These are phyloP conservation scores for Pichia sp. DNA, from an alignment of 1,139 yeast species.

Conservation along the genomic window DNA sequence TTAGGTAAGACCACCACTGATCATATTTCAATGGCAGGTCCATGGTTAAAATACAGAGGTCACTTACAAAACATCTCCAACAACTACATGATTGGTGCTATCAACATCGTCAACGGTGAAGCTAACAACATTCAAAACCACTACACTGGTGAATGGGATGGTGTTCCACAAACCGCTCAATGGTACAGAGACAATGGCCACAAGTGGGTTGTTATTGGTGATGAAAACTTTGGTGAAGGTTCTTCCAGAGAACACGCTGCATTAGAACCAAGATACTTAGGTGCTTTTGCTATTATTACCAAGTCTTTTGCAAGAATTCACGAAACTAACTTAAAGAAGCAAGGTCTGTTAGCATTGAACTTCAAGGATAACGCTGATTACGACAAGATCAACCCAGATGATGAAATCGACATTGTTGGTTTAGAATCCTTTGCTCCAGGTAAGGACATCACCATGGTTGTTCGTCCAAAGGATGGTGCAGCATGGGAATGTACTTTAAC, in stretches of 20 bases:
- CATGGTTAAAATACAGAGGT: conserved; percentile 99
- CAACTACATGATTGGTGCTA: conserved; percentile 99
- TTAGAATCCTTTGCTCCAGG: conserved; percentile 88
- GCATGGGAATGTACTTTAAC: conserved; percentile 85
- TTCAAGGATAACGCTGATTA: conserved; percentile 83
- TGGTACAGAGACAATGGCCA: conserved; percentile 90
- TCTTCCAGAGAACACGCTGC: conserved; percentile 99
- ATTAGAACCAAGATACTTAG: conserved; percentile 97
- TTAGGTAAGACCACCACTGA: conserved; percentile 98
- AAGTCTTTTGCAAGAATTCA: conserved; percentile 98
- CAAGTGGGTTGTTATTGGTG: conserved; percentile 98
- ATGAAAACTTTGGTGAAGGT: conserved; percentile 99
- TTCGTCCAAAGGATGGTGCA: conserved; percentile 80
- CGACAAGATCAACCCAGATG: conserved; percentile 89
- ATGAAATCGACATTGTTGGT: conserved; percentile 82
- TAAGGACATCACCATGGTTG: conserved; percentile 77
- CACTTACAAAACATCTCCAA: conserved; percentile 98
- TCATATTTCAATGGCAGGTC: conserved; percentile 99
- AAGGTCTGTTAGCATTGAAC: conserved; percentile 96
- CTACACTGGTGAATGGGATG: conserved; percentile 85
- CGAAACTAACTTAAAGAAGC: conserved; percentile 93
- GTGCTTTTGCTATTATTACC: conserved; percentile 95
- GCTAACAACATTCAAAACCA: conserved; percentile 88
- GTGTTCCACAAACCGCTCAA: conserved; percentile 95
- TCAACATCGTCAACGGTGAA: conserved; percentile 92